phyloP scores from a whole-genome alignment of 2,329 filamentous ascomycete species.

The Microdochium nivale region DNA sequence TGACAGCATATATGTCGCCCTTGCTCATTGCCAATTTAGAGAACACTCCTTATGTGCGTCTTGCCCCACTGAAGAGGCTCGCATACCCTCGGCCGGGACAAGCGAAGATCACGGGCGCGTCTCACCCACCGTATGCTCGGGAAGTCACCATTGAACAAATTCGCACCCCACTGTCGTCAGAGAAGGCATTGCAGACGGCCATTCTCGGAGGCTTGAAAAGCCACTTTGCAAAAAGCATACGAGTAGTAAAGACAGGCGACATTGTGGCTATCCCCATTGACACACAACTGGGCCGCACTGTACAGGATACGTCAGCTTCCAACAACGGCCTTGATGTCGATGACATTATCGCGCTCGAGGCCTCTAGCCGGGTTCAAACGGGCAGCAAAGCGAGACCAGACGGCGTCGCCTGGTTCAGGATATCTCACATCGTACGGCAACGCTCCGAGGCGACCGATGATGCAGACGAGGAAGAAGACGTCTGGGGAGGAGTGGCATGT shows the following conservation, averaged over 20 bases:
- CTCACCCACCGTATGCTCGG: constrained; percentile 49
- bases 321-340: constrained; percentile 61
- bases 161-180: constrained; percentile 79
- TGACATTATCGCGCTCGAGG: constrained; percentile 53
- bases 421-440: constrained; percentile 61
- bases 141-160: constrained; percentile 87
- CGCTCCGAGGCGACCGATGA: constrained; percentile 41
- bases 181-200: constrained; percentile 75
- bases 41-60: constrained; percentile 66
- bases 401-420: constrained; percentile 85
- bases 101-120: constrained; percentile 45
- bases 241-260: constrained; percentile 80
- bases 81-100: constrained; percentile 40
- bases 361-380: constrained; percentile 25
- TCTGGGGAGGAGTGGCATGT: constrained; percentile 79
- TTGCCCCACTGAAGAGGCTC: constrained; percentile 58
- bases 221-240: constrained; percentile 75
- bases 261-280: constrained; percentile 85
- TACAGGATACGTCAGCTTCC: constrained; percentile 60
- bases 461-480: constrained; percentile 55
- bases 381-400: constrained; percentile 30
- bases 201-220: constrained; percentile 80
- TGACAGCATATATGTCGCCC: constrained; percentile 70
- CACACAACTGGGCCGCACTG: constrained; percentile 69
- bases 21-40: constrained; percentile 81